phyloP scores from a whole-genome alignment of 2,329 filamentous ascomycete genomes.

The Periconia digitata region DNA sequence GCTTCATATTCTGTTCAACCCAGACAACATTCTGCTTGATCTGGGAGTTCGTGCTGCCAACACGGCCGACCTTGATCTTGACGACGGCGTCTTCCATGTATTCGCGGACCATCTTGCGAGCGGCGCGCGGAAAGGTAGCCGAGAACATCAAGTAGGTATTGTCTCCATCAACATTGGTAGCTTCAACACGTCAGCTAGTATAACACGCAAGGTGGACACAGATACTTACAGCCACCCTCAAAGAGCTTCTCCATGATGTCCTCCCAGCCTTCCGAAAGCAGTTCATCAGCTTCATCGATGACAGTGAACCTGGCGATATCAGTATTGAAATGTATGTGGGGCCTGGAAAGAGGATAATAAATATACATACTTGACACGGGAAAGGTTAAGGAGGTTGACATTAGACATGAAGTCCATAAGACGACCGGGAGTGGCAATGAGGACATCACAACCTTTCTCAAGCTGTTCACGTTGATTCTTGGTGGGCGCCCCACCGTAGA shows the following conservation, averaged over 20 bases:
- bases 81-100: conserved; percentile 75
- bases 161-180: conserved; percentile 75
- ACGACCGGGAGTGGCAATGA: conserved; percentile 86
- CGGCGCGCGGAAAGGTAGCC: conserved; percentile 83
- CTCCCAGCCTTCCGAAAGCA: conserved; percentile 79
- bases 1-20: conserved; percentile 68
- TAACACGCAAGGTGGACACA: background rate
- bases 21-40: conserved; percentile 76
- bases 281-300: conserved; percentile 94
- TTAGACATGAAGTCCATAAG: conserved; percentile 81
- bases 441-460: conserved; percentile 80
- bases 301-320: conserved; percentile 59
- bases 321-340: too few relatives aligned
- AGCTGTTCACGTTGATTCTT: conserved; percentile 71
- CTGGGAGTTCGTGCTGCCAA: conserved; percentile 79
- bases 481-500: conserved; percentile 82
- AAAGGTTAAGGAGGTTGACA: conserved; percentile 67
- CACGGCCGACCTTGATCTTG: conserved; percentile 82
- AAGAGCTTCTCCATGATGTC: conserved; percentile 75
- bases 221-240: conserved; percentile 69
- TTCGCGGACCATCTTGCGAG: conserved; percentile 74
- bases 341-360: background rate
- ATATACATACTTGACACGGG: conserved; percentile 69
- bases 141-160: conserved; percentile 82
- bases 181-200: conserved; percentile 28